Percentiles rank a stretch among this genome's conserved stretches.
Evolutionary conservation across 805 yeast genomes (phyloP).

Genomic region (Hanseniaspora singularis): DNA sequence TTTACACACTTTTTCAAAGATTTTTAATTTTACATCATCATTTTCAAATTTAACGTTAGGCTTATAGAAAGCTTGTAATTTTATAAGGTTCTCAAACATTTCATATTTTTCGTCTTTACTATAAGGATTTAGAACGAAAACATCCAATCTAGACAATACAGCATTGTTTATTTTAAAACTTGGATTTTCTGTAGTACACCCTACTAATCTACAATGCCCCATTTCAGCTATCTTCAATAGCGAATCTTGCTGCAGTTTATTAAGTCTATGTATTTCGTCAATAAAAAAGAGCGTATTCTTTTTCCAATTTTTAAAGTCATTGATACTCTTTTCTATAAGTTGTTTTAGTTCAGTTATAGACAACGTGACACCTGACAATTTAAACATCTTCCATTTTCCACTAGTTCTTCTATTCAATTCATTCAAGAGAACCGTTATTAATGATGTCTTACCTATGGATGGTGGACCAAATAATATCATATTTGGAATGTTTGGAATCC

Average conservation of each 20-base stretch:
- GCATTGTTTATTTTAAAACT: conserved; percentile 73
- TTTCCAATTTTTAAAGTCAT: conserved; percentile 30
- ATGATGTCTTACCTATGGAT: conserved; percentile 81
- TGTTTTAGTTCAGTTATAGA: conserved; percentile 46
- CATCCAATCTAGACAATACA: conserved; percentile 68
- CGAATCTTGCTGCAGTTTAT: conserved; percentile 76
- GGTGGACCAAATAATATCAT: conserved; percentile 92
- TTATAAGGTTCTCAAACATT: conserved; percentile 34
- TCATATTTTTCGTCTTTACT: conserved; percentile 17
- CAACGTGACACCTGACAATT: conserved; percentile 1
- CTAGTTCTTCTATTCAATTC: conserved; percentile 32
- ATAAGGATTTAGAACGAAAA: conserved; percentile 55
- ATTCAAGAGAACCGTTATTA: conserved; percentile 44
- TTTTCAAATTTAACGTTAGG: conserved; percentile 46
- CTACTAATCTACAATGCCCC: conserved; percentile 71
- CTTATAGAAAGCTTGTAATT: conserved; percentile 29
- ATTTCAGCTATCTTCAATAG: conserved; percentile 73
- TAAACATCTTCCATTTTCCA: conserved; percentile 3
- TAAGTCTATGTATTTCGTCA: conserved; percentile 87
- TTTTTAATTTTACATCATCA: conserved; percentile 40
- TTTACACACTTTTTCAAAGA: conserved; percentile 55
- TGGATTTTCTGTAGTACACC: conserved; percentile 98
- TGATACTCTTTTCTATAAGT: conserved; percentile 37
- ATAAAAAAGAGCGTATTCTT: conserved; percentile 60
- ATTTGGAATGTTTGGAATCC: conserved; percentile 55